A percentile compares a stretch with the other conserved stretches of the same genome.
Evolutionary conservation across 495 filamentous ascomycete genomes (phyloP).

Genomic region (Stereocaulon alpinum): DNA sequence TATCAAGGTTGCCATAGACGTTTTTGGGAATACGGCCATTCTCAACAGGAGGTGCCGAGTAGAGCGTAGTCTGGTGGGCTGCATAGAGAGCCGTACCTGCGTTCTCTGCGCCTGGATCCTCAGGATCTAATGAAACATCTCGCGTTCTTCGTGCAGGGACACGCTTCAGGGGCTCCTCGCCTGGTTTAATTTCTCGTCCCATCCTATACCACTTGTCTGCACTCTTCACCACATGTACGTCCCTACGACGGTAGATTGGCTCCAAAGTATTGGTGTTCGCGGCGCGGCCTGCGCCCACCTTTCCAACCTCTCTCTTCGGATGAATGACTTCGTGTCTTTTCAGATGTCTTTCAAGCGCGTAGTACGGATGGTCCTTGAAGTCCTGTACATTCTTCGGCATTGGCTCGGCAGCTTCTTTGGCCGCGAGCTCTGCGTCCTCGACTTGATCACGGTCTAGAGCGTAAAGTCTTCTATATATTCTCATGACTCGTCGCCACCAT

Average conservation of each 20-base stretch:
- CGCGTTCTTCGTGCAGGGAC: conserved; percentile 38
- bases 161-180: conserved; percentile 69
- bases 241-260: conserved; percentile 63
- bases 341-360: conserved; percentile 83
- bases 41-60: conserved; percentile 61
- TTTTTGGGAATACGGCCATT: conserved; percentile 75
- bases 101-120: conserved; percentile 34
- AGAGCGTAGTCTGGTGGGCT: conserved; percentile 47
- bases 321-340: conserved; percentile 69
- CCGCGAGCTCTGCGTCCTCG: conserved; percentile 65
- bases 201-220: conserved; percentile 81
- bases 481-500: conserved; percentile 63
- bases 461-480: conserved; percentile 46
- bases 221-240: conserved; percentile 65
- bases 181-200: conserved; percentile 62
- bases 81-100: conserved; percentile 27
- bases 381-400: conserved; percentile 86
- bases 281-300: conserved; percentile 54
- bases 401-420: conserved; percentile 61
- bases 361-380: conserved; percentile 87
- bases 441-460: conserved; percentile 63
- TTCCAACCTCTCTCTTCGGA: conserved; percentile 62
- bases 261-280: conserved; percentile 43
- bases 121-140: conserved; percentile 27
- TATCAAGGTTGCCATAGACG: conserved; percentile 75